phyloP scores from a whole-genome alignment of 2,329 filamentous ascomycete species.

The Anthostomella pinea region DNA sequence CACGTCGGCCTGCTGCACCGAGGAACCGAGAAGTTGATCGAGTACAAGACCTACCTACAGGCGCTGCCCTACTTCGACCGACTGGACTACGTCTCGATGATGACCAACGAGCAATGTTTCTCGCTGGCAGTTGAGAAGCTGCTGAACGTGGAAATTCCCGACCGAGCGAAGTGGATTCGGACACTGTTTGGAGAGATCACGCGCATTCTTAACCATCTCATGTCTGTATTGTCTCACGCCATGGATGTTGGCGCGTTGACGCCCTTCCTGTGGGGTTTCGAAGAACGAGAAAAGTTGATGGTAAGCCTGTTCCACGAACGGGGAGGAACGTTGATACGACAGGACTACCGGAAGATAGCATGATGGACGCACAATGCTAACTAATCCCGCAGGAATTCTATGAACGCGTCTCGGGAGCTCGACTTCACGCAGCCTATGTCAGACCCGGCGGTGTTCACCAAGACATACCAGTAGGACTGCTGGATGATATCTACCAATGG shows the following conservation, averaged over 20 bases:
- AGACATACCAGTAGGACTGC: constrained; percentile 86
- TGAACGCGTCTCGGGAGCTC: constrained; percentile 96
- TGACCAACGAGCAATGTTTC: constrained; percentile 99
- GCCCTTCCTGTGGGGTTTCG: constrained; percentile 98
- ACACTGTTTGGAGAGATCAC: constrained; percentile 96
- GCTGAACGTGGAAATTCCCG: constrained; percentile 92
- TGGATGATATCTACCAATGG: constrained; percentile 99
- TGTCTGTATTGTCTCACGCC: constrained; percentile 95
- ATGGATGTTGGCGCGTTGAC: constrained; percentile 99
- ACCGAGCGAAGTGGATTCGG: constrained; percentile 94
- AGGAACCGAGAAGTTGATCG: constrained; percentile 98
- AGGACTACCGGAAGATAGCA: no score
- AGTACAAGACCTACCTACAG: constrained; percentile 99
- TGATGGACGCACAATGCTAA: constrained; percentile 5
- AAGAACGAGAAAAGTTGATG: constrained; percentile 99
- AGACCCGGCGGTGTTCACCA: constrained; percentile 95
- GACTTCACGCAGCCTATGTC: constrained; percentile 95
- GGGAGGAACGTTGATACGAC: no score
- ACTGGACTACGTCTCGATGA: constrained; percentile 99
- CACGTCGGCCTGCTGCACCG: constrained; percentile 95
- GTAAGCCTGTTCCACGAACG: constrained; percentile 45
- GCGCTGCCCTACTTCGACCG: constrained; percentile 98
- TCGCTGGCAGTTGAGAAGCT: constrained; percentile 96
- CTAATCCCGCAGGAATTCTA: constrained; percentile 80
- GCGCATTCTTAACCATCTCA: constrained; percentile 90